Base-by-base conservation (phyloP, 805 yeast genomes). In the Lipomyces mesembrius region DNA sequence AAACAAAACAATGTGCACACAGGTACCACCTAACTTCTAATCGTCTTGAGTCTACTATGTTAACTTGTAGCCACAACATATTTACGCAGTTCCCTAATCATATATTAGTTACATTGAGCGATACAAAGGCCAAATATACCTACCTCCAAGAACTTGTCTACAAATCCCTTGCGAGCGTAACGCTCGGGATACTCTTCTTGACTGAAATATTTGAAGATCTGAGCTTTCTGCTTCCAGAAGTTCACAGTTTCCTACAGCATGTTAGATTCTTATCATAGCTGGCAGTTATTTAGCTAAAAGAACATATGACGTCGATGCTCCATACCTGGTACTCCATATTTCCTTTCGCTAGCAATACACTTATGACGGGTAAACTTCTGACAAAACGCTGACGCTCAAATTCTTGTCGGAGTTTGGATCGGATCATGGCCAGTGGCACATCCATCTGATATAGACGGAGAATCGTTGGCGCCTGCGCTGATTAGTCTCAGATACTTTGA, bases 161-260 rank as follows among this genome's bases (percentile, higher is more conserved):
- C 85, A 75, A 91, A 91, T 73, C 82, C 83, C 75, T 87, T 84
- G 74, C 85, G 83, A 73, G 82, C 83, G 69, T 85, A 84, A 55
- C 81, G 82, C 70, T 82, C 83, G 71, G 89, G 84, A 43, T 81
- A 81, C 56, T 83, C 84, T 77, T 84, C 88, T 73, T 87, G 87
- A 72, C 88, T 90, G 73, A 91, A 91, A 81, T 88, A 91, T 79
- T 88, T 86, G 87, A 89, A 82, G 57, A 91, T 91, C 78, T 91
- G 96, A 71, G 93, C 85, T 76, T 86, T 87, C 82, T 91, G 96
- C 78, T 91, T 91, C 96, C 97, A 91, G 82, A 91, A 91, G 80
- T 91, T 91, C 74, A 88, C 84, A 75, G 90, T 83, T 76, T 91
- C 96, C 72, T 73, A 43, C 6, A 32, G 3, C 20, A 9, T 27